These are phyloP conservation scores for Phaffomyces antillensis DNA, from an alignment of 805 yeast species.

Conservation along the genomic window DNA sequence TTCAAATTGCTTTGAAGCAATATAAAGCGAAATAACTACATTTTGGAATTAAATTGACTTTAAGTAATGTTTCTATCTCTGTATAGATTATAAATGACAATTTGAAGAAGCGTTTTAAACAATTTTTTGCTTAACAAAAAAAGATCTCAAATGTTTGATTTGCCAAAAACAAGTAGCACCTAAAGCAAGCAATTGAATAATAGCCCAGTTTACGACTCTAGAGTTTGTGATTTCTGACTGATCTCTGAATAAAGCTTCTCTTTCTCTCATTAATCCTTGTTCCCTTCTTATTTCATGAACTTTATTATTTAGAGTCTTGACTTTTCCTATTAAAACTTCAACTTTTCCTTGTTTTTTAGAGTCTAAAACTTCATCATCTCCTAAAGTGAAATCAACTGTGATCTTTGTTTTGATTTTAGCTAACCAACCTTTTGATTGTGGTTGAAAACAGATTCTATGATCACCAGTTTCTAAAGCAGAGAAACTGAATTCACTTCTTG, in stretches of 20 bases:
- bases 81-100: no score
- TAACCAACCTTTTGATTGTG: slow-evolving; percentile 32
- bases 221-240: slow-evolving; percentile 70
- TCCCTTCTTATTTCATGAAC: slow-evolving; percentile 56
- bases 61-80: no score
- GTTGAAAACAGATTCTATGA: slow-evolving; percentile 74
- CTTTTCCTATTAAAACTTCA: slow-evolving; percentile 45
- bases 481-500: slow-evolving; percentile 70
- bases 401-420: slow-evolving; percentile 51
- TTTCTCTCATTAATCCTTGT: slow-evolving; percentile 54
- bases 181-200: slow-evolving; percentile 63
- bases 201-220: slow-evolving; percentile 65
- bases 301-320: slow-evolving; percentile 50
- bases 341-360: slow-evolving; percentile 50
- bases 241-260: slow-evolving; percentile 74
- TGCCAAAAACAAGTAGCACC: slow-evolving; percentile 69
- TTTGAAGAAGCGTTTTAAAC: background rate
- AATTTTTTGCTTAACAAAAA: slow-evolving; percentile 77
- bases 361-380: slow-evolving; percentile 57
- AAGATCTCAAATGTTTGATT: slow-evolving; percentile 65
- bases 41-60: no score
- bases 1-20: no score
- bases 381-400: slow-evolving; percentile 66
- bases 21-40: no score
- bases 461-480: slow-evolving; percentile 84